These are phyloP conservation scores for Colletotrichum sansevieriae DNA, from an alignment of 2,329 filamentous ascomycete species.

Conservation along the genomic window DNA sequence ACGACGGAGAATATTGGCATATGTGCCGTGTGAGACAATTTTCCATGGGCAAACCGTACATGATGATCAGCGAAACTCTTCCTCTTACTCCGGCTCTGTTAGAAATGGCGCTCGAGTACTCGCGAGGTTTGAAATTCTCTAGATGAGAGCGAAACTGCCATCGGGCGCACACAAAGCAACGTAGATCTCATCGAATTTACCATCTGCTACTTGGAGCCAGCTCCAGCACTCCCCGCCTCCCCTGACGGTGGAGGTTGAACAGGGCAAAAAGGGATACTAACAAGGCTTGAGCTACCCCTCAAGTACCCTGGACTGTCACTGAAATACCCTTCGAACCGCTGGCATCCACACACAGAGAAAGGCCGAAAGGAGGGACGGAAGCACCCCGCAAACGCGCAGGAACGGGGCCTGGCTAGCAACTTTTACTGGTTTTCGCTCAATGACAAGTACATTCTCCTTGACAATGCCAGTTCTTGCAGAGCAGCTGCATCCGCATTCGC, in stretches of 20 bases:
- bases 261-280: neutral
- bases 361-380: conserved; percentile 35
- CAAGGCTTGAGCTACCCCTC: conserved; percentile 8
- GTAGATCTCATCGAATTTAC: neutral
- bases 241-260: neutral
- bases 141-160: neutral
- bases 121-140: neutral
- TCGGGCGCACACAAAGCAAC: neutral
- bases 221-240: conserved; percentile 4
- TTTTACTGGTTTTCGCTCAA: conserved; percentile 29
- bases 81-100: conserved; percentile 14
- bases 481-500: neutral
- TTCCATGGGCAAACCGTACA: conserved; percentile 16
- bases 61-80: conserved; percentile 3
- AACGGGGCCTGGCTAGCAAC: conserved; percentile 25
- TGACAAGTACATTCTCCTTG: conserved; percentile 6
- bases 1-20: neutral
- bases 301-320: conserved; percentile 8
- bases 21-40: conserved; percentile 10
- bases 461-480: neutral
- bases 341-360: conserved; percentile 27
- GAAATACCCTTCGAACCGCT: conserved; percentile 4
- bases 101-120: conserved; percentile 1
- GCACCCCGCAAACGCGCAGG: conserved; percentile 32
- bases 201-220: neutral